A percentile compares a stretch with the other conserved stretches of the same genome.
Evolutionary conservation across 805 yeast genomes (phyloP).

Genomic region (Dipodascopsis uninucleata): DNA sequence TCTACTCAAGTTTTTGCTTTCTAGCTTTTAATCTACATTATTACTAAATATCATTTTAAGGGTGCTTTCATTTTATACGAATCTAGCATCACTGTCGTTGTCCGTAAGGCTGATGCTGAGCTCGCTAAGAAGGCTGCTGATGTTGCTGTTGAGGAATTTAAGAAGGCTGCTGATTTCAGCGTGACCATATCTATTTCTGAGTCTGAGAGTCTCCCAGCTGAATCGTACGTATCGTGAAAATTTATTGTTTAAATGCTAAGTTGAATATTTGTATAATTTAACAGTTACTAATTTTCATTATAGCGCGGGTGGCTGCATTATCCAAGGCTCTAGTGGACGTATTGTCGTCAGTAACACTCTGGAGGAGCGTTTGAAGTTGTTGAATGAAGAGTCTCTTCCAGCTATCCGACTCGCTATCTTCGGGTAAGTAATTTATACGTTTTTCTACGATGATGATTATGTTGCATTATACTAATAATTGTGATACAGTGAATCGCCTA

Average conservation of each 20-base stretch:
- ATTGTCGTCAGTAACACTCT: slow-evolving; percentile 89
- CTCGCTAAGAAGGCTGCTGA: slow-evolving; percentile 58
- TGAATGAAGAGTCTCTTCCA: slow-evolving; percentile 83
- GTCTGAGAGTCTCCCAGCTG: slow-evolving; percentile 53
- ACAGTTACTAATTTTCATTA: not conserved
- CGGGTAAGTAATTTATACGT: slow-evolving; percentile 44
- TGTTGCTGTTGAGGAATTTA: slow-evolving; percentile 61
- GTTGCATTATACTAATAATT: not conserved
- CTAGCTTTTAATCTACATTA: not conserved
- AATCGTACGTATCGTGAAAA: slow-evolving; percentile 35
- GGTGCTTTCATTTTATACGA: slow-evolving; percentile 70
- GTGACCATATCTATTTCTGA: slow-evolving; percentile 58
- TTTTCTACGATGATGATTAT: not conserved
- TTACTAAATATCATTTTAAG: slow-evolving; percentile 6
- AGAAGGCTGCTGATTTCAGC: slow-evolving; percentile 55
- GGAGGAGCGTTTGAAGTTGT: slow-evolving; percentile 84
- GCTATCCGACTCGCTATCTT: slow-evolving; percentile 86
- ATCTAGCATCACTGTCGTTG: slow-evolving; percentile 57
- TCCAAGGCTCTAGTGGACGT: slow-evolving; percentile 68
- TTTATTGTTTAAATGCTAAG: not conserved
- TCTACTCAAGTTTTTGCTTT: not conserved
- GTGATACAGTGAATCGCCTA: slow-evolving; percentile 31
- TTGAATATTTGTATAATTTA: not conserved
- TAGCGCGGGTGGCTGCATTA: slow-evolving; percentile 78
- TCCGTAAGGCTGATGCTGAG: slow-evolving; percentile 60